Evolutionary conservation across 495 filamentous ascomycete species (phyloP), one percentile per base, ranked within the genome.

Genomic region (Lichenothelia convexa): DNA sequence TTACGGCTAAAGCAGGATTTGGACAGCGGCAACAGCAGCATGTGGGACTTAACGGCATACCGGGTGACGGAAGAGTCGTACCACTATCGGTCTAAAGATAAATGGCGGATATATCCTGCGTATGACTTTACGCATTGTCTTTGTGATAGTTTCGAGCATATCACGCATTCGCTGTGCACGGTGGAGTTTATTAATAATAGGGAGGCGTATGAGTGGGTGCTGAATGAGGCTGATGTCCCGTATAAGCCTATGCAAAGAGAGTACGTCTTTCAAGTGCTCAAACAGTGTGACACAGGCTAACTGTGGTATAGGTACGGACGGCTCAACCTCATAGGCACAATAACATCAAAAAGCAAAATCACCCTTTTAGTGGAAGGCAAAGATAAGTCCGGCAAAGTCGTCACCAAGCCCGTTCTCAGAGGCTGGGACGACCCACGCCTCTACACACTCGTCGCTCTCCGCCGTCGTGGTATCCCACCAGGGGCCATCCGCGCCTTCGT

Each of bases 121-220:
- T 93, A 93, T 50, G 86, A 92, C 50, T 87, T 92, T 45, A 80
- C 84, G 5, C 81, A 92, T 57, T 80, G 78, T 42, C 62, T 93
- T n/a, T 84, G 77, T 45, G 85, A 89, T 65, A 77, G 74, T 46
- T 80, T 89, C 36, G 86, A 93, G 59, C 67, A 65, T 19, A 87
- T 93, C 50, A 79, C 85, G 1, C 84, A 92, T 61, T 84, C 76
- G 11, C 64, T 93, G 30, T 93, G 85, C 59, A 93, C 85, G 0
- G 80, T 75, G 3, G 85, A 93, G 51, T 92, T 92, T 50, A 64
- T 76, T 42, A 65, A 72, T 35, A 73, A 74, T 15, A 56, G 85
- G 26, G 70, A 73, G 29, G 83, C 78, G 8, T 93, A 93, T 51
- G 81, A 92, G 39, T 93, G 85, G 86, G 65, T 91, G 15, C 76